Conservation (phyloP, 2,329 filamentous ascomycete species). For the Magnaporthiopsis rhizophila region DNA sequence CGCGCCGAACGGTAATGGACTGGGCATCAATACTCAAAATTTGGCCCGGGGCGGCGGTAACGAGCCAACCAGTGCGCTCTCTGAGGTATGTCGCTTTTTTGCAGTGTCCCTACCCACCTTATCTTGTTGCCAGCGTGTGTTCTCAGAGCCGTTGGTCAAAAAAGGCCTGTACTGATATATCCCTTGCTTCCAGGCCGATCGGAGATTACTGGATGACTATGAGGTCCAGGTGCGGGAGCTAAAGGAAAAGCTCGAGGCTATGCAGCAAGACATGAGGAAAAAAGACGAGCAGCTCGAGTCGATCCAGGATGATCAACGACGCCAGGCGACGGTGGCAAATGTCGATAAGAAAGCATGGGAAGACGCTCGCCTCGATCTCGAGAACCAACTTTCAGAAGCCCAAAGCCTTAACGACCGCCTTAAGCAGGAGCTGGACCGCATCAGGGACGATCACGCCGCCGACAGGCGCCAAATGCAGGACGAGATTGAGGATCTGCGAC, state of each 20-base stretch:
- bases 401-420: constrained; percentile 73
- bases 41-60: neutral
- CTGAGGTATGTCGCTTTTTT: constrained; percentile 4
- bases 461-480: constrained; percentile 55
- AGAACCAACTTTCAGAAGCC: constrained; percentile 65
- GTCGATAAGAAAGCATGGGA: constrained; percentile 65
- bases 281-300: constrained; percentile 64
- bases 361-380: constrained; percentile 57
- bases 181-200: constrained; percentile 9
- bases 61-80: neutral
- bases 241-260: constrained; percentile 60
- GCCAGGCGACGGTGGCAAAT: constrained; percentile 40
- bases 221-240: constrained; percentile 69
- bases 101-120: too few species aligned
- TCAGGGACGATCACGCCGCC: constrained; percentile 59
- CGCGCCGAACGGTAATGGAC: constrained; percentile 21
- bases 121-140: neutral
- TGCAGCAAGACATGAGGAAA: constrained; percentile 62
- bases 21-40: neutral
- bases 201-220: constrained; percentile 67
- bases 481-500: constrained; percentile 49
- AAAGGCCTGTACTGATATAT: too few species aligned
- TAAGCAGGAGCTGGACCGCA: constrained; percentile 67
- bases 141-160: neutral
- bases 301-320: constrained; percentile 51